phyloP scores from a whole-genome alignment of 108 stramenopile genomes.

The Epithemia pelagica region DNA sequence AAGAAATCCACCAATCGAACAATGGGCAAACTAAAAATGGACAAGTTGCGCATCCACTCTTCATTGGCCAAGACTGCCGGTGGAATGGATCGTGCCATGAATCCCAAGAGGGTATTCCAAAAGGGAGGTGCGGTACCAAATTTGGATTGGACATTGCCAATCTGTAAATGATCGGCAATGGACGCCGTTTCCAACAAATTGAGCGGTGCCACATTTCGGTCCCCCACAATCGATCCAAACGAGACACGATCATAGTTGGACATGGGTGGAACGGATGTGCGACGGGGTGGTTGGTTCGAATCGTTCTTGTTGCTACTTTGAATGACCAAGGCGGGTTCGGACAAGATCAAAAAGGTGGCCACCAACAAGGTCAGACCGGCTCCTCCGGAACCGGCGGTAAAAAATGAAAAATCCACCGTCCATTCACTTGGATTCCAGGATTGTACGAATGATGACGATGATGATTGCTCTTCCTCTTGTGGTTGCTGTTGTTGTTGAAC shows the following conservation, averaged over 20 bases:
- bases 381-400: conserved; percentile 75
- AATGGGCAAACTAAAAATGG: conserved; percentile 74
- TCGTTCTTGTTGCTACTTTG: conserved; percentile 26
- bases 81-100: conserved; percentile 55
- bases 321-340: conserved; percentile 55
- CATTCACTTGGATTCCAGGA: conserved; percentile 17
- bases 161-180: conserved; percentile 32
- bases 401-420: conserved; percentile 61
- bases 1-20: conserved; percentile 77
- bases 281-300: background rate
- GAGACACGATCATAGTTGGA: conserved; percentile 21
- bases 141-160: conserved; percentile 35
- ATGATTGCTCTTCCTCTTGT: background rate
- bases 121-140: conserved; percentile 75
- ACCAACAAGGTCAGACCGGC: conserved; percentile 77
- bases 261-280: conserved; percentile 31
- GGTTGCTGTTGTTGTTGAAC: background rate
- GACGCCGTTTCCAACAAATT: conserved; percentile 74
- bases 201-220: conserved; percentile 46
- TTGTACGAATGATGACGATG: background rate
- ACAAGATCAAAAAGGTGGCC: conserved; percentile 77
- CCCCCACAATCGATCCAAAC: conserved; percentile 46
- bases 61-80: conserved; percentile 51
- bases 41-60: conserved; percentile 57
- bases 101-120: conserved; percentile 80